These are phyloP conservation scores for Lippia alba DNA, from an alignment of 305 asterid genomes.

Conservation along the genomic window DNA sequence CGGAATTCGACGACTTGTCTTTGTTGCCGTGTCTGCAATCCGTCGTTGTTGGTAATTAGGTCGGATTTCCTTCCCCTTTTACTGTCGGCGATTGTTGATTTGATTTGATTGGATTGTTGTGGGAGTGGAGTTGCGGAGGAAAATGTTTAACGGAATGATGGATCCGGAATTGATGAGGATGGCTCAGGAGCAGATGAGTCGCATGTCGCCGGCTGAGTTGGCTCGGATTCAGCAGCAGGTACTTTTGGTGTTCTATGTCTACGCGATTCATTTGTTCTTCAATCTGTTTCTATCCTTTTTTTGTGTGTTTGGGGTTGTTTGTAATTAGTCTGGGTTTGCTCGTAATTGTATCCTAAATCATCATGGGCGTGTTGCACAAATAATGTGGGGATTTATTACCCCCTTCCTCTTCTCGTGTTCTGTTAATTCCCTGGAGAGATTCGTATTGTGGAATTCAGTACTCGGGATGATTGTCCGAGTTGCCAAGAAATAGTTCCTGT, in stretches of 20 bases:
- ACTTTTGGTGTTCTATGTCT: background rate
- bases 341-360: conserved; percentile 5
- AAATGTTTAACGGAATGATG: conserved; percentile 88
- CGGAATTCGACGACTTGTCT: conserved; percentile 34
- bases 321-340: conserved; percentile 16
- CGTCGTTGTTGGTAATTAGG: background rate
- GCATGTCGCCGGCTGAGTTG: conserved; percentile 93
- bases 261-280: background rate
- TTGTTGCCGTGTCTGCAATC: conserved; percentile 12
- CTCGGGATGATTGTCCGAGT: background rate
- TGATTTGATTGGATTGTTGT: conserved; percentile 34
- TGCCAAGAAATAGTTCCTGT: no score
- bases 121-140: conserved; percentile 31
- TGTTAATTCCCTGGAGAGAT: conserved; percentile 1
- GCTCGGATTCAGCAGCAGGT: conserved; percentile 97
- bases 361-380: background rate
- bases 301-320: conserved; percentile 11
- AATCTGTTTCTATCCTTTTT: no score
- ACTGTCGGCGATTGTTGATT: conserved; percentile 18
- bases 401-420: background rate
- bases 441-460: background rate
- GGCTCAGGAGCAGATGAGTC: conserved; percentile 99
- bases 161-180: conserved; percentile 90
- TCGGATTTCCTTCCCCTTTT: conserved; percentile 17
- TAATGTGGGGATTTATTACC: no score